phyloP scores from a whole-genome alignment of 1,284 basidiomycete species.

The Filobasidium uniguttulatum region DNA sequence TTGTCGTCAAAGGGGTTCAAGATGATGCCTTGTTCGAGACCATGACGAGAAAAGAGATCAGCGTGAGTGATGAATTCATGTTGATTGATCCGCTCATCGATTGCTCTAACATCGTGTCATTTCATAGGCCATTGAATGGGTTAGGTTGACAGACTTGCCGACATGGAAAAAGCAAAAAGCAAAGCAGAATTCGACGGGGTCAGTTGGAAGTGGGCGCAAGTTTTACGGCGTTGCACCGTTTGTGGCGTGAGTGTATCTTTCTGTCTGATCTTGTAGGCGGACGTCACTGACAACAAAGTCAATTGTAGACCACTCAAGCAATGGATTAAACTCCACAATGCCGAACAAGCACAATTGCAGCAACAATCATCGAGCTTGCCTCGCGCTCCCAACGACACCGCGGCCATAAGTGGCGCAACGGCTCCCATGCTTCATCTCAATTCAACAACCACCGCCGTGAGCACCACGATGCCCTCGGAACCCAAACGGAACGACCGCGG shows the following conservation, averaged over 20 bases:
- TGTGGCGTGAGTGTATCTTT: conserved; percentile 53
- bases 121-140: conserved; percentile 88
- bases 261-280: background rate
- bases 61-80: conserved; percentile 47
- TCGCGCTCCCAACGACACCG: too few relatives aligned
- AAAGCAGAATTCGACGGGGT: conserved; percentile 40
- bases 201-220: too few relatives aligned
- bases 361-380: too few relatives aligned
- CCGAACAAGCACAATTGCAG: too few relatives aligned
- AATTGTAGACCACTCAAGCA: conserved; percentile 21
- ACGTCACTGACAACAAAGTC: too few relatives aligned
- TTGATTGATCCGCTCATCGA: background rate
- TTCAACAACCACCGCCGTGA: too few relatives aligned
- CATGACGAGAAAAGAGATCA: conserved; percentile 94
- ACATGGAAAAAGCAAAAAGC: conserved; percentile 74
- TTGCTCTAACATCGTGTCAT: too few relatives aligned
- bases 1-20: conserved; percentile 78
- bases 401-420: too few relatives aligned
- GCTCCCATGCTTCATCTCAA: too few relatives aligned
- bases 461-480: too few relatives aligned
- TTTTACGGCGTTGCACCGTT: conserved; percentile 96
- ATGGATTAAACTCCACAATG: conserved; percentile 14
- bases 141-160: conserved; percentile 73
- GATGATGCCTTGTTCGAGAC: conserved; percentile 85
- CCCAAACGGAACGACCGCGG: background rate